Evolutionary conservation across 257 asterid genomes (phyloP), one percentile per base, ranked within the genome.

Genomic region (Solanum ossicruentum): DNA sequence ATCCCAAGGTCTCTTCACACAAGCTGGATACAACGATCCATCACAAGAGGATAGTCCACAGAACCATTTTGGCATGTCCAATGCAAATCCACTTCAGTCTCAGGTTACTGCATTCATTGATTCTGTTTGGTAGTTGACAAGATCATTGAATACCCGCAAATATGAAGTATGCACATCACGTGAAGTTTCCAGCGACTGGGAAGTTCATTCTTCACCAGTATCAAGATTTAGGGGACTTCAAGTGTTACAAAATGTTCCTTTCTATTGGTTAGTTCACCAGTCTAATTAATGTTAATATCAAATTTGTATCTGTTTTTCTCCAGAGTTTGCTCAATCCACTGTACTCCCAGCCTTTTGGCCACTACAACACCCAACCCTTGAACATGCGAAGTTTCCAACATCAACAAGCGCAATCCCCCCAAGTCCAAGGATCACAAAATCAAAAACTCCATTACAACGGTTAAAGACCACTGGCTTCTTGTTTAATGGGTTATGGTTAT

Each of bases 1-100:
- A 86, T 90, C 98, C 8, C 98, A 93, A 83, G 98, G 98, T 65
- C 90, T 97, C 84, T 97, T 97, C 88, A 93, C 99, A 10, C 99
- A 97, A 87, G 97, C 94, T 84, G 89, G 95, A 80, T 94, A 89
- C 88, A 93, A 85, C 84, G 98, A 95, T 85, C 98, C 93, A 79
- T 91, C 98, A 84, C 97, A 93, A 82, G 98, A 97, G 72, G 98
- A 95, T 82, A 83, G 93, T 87, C 90, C 99, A 75, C 99, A 94
- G 82, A 92, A 88, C 87, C 98, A 92, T 86, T 94, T 90, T 47
- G 93, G 94, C 63, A 86, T 90, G 85, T 87, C 93, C 84, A 91
- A 89, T 91, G 88, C 93, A 66, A 90, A 87, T 91, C 87, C 92
- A 45, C 93, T 96, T 83, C 99, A 92, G 89, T 92, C 98, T 82